Evolutionary conservation across 805 yeast species (phyloP).

Genomic region (Wickerhamiella alocasiicola): DNA sequence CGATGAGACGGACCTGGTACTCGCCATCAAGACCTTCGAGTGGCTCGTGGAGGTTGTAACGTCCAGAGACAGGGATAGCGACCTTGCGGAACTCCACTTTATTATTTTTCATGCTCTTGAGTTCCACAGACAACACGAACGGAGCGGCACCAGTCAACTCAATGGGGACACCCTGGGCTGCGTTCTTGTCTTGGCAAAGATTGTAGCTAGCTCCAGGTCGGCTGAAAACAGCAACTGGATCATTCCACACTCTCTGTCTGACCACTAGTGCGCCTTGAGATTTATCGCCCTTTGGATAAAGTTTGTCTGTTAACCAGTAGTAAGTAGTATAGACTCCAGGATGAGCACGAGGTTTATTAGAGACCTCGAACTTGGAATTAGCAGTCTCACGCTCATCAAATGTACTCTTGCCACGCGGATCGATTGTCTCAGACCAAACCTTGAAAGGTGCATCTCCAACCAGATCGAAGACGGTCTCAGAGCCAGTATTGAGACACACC

Average conservation of each 20-base stretch:
- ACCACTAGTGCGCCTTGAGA: conserved; percentile 6
- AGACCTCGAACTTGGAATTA: not conserved
- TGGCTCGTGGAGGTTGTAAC: conserved; percentile 32
- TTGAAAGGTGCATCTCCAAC: conserved; percentile 22
- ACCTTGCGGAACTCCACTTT: conserved; percentile 37
- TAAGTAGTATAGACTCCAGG: conserved; percentile 17
- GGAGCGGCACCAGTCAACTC: conserved; percentile 50
- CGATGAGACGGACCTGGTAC: conserved; percentile 46
- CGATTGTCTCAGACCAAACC: conserved; percentile 16
- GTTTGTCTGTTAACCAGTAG: conserved; percentile 19
- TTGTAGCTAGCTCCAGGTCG: conserved; percentile 37
- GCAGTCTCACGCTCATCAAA: conserved; percentile 4
- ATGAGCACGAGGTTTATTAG: not conserved
- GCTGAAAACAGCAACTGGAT: conserved; percentile 40
- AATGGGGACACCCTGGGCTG: conserved; percentile 40
- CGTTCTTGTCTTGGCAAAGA: conserved; percentile 32
- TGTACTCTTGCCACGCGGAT: conserved; percentile 15
- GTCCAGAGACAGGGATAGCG: conserved; percentile 31
- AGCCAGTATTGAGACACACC: not conserved
- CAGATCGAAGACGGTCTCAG: conserved; percentile 5
- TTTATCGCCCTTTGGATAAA: conserved; percentile 16
- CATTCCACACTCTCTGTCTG: conserved; percentile 14
- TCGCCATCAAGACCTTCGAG: conserved; percentile 54
- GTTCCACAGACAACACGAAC: conserved; percentile 41
- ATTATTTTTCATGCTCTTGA: conserved; percentile 51